Conservation (phyloP, 225 moss, liverwort and hornwort species). For the Bryoerythrophyllum caledonicum region DNA sequence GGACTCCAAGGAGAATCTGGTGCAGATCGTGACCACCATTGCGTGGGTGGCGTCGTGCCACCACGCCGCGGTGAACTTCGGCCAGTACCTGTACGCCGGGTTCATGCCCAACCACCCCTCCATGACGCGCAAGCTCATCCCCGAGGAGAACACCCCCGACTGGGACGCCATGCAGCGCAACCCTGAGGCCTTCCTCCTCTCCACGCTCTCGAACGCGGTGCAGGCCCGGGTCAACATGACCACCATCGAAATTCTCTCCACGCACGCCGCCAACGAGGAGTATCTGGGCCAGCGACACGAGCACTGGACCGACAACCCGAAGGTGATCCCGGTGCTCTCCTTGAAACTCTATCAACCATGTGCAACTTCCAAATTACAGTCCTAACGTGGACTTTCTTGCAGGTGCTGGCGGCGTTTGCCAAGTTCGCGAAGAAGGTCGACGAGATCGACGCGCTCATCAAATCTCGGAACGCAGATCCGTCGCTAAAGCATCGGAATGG, state of each 20-base stretch:
- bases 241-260: constrained; percentile 50
- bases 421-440: constrained; percentile 20
- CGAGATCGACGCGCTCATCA: constrained; percentile 33
- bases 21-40: constrained; percentile 47
- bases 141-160: constrained; percentile 34
- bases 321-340: not conserved
- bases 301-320: constrained; percentile 24
- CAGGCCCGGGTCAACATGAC: constrained; percentile 32
- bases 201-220: constrained; percentile 19
- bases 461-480: constrained; percentile 25
- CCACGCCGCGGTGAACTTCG: constrained; percentile 69
- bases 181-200: constrained; percentile 42
- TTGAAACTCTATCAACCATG: not conserved
- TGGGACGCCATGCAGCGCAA: constrained; percentile 32
- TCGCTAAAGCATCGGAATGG: constrained; percentile 32
- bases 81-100: constrained; percentile 54
- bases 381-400: not conserved
- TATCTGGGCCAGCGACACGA: constrained; percentile 30
- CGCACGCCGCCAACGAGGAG: constrained; percentile 58
- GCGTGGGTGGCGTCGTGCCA: constrained; percentile 55
- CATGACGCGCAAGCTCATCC: constrained; percentile 43
- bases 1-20: constrained; percentile 31
- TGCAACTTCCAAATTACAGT: not conserved
- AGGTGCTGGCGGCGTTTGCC: constrained; percentile 25
- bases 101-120: constrained; percentile 56